These are phyloP conservation scores for Trypanosoma melophagium DNA, from an alignment of 208 protist genomes.

Conservation along the genomic window DNA sequence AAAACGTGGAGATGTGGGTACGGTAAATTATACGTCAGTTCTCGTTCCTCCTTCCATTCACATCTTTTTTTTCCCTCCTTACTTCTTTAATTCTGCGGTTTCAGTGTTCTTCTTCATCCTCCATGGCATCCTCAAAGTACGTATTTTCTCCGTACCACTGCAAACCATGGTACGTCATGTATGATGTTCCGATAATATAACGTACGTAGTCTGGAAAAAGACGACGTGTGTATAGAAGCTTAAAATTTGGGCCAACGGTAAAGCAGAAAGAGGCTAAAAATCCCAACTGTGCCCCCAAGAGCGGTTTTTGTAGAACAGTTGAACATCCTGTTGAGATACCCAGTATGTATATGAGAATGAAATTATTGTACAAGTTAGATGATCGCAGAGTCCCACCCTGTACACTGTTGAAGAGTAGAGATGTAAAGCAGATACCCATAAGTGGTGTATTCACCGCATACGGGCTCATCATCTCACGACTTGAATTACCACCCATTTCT, in stretches of 20 bases:
- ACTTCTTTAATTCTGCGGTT: background rate
- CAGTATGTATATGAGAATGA: constrained; percentile 42
- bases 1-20: too few species aligned
- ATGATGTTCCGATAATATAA: constrained; percentile 59
- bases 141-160: constrained; percentile 37
- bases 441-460: constrained; percentile 69
- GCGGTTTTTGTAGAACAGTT: constrained; percentile 32
- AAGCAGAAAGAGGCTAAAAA: constrained; percentile 47
- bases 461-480: constrained; percentile 47
- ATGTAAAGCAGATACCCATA: constrained; percentile 48
- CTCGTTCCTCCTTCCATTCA: too few species aligned
- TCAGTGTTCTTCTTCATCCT: constrained; percentile 51
- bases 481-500: constrained; percentile 41
- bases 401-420: constrained; percentile 77
- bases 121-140: constrained; percentile 75
- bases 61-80: constrained; percentile 21
- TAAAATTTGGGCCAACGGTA: constrained; percentile 47
- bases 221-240: constrained; percentile 62
- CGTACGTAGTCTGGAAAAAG: constrained; percentile 62
- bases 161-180: constrained; percentile 65
- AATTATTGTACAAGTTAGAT: constrained; percentile 68
- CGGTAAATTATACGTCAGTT: too few species aligned
- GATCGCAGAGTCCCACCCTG: constrained; percentile 50
- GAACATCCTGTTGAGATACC: constrained; percentile 55
- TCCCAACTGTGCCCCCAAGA: constrained; percentile 62